phyloP scores from a whole-genome alignment of 257 asterid genomes.

The Salvia hispanica region DNA sequence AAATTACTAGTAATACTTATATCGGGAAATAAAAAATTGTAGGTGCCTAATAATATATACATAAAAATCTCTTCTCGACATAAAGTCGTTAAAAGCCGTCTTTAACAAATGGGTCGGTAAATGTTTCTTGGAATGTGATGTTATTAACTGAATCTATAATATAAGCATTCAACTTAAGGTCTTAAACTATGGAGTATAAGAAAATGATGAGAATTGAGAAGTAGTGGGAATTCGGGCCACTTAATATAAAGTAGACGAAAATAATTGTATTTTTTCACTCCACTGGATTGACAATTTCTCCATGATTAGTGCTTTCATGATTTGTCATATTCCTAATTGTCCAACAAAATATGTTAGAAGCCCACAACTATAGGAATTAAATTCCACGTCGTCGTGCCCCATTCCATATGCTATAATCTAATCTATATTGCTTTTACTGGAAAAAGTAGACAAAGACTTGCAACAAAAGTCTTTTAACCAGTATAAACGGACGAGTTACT shows the following conservation, averaged over 20 bases:
- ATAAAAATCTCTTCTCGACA: neutral
- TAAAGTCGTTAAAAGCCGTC: neutral
- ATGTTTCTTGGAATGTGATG: neutral
- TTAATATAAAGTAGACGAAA: neutral
- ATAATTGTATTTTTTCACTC: neutral
- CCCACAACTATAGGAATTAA: conserved; percentile 22
- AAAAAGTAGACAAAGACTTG: conserved; percentile 18
- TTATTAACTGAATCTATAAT: neutral
- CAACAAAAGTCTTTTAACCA: neutral
- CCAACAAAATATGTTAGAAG: conserved; percentile 12
- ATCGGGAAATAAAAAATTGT: too few species aligned
- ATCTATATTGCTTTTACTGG: neutral
- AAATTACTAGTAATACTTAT: too few species aligned
- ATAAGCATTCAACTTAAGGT: neutral
- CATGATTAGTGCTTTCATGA: conserved; percentile 12
- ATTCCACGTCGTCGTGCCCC: conserved; percentile 5
- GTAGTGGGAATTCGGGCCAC: conserved; percentile 28
- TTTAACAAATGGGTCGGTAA: conserved; percentile 1
- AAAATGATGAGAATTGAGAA: conserved; percentile 1
- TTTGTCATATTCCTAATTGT: conserved; percentile 14
- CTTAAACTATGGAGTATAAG: neutral
- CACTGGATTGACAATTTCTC: neutral
- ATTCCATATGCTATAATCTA: neutral
- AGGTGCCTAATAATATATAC: too few species aligned
- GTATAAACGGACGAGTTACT: neutral